These are phyloP conservation scores for Lithospermum erythrorhizon DNA, from an alignment of 257 asterid genomes.

Conservation along the genomic window DNA sequence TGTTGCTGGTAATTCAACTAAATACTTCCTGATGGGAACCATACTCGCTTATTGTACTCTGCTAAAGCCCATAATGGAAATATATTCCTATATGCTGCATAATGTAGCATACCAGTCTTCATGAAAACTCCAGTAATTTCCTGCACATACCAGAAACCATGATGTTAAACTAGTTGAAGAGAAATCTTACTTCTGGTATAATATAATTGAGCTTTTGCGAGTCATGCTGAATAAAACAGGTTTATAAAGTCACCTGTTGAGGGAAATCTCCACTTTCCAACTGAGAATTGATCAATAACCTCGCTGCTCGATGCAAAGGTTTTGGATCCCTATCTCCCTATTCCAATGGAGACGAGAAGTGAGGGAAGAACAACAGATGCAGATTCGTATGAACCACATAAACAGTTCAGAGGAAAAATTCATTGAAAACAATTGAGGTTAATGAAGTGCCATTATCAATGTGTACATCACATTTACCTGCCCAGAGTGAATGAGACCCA, in stretches of 20 bases:
- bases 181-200: background rate
- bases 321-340: constrained; percentile 10
- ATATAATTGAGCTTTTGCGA: too few relatives aligned
- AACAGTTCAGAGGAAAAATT: too few relatives aligned
- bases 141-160: background rate
- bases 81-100: constrained; percentile 13
- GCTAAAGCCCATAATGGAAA: constrained; percentile 20
- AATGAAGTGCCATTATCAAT: background rate
- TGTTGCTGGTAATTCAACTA: too few relatives aligned
- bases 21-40: constrained; percentile 2
- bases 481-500: constrained; percentile 62
- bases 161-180: background rate
- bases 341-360: background rate
- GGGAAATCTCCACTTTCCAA: constrained; percentile 16
- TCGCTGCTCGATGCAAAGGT: constrained; percentile 14
- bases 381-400: too few relatives aligned
- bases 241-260: constrained; percentile 6
- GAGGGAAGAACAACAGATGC: too few relatives aligned
- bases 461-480: constrained; percentile 29
- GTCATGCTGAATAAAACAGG: background rate
- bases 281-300: constrained; percentile 13
- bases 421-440: background rate
- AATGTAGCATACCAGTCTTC: constrained; percentile 15
- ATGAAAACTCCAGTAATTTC: constrained; percentile 8
- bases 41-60: constrained; percentile 1